phyloP scores from a whole-genome alignment of 768 basidiomycete genomes.

The Pholiota molesta region DNA sequence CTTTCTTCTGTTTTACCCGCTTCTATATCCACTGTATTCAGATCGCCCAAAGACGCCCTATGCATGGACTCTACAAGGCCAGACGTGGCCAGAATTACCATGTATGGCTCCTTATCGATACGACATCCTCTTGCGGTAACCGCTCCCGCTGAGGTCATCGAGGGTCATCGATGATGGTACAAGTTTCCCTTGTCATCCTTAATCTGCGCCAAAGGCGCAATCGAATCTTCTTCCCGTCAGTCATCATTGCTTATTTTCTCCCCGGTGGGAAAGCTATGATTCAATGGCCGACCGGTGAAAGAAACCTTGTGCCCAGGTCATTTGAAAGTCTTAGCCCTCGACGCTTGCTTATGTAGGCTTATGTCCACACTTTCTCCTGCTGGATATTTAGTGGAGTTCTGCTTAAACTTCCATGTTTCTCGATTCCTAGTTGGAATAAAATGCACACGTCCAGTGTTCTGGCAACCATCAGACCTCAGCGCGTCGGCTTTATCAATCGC shows the following conservation, averaged over 20 bases:
- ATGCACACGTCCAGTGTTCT: neutral
- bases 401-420: neutral
- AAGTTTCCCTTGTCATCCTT: neutral
- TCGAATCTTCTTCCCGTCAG: neutral
- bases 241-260: slow-evolving; percentile 1
- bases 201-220: neutral
- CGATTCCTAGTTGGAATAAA: neutral
- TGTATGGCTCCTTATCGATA: slow-evolving; percentile 8
- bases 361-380: neutral
- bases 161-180: slow-evolving; percentile 27
- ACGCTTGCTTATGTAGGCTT: neutral
- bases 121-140: slow-evolving; percentile 9
- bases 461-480: slow-evolving; percentile 7
- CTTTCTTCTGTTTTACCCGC: slow-evolving; percentile 7
- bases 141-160: slow-evolving; percentile 24
- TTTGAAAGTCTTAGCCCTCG: neutral
- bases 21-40: neutral
- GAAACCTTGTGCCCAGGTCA: neutral
- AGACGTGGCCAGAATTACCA: neutral
- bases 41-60: neutral
- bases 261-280: neutral
- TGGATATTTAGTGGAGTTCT: neutral
- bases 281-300: neutral
- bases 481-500: neutral
- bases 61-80: too few relatives aligned